phyloP scores from a whole-genome alignment of 2,329 filamentous ascomycete genomes.

The Elsinoe batatas region DNA sequence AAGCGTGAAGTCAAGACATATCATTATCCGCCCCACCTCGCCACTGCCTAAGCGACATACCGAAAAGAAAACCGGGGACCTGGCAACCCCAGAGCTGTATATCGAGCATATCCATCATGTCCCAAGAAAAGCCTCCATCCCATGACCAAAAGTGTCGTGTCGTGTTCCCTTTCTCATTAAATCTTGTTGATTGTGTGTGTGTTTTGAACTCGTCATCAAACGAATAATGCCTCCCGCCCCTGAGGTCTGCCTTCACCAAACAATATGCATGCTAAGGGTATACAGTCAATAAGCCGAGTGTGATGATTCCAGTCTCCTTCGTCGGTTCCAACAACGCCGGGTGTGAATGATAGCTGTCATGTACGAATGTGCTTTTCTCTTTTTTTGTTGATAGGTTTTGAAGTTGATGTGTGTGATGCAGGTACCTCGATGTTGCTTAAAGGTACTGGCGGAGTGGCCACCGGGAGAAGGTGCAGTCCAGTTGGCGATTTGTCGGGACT shows the following conservation, averaged over 20 bases:
- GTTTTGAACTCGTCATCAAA: conserved; percentile 2
- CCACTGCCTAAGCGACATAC: conserved; percentile 5
- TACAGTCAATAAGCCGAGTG: not conserved
- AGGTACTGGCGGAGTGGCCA: too few species aligned
- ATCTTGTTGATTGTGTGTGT: too few species aligned
- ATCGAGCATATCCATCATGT: conserved; percentile 1
- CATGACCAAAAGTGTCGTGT: not conserved
- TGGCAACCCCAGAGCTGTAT: not conserved
- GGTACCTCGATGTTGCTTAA: too few species aligned
- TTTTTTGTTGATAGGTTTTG: not conserved
- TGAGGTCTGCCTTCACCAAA: not conserved
- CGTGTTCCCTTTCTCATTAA: conserved; percentile 4
- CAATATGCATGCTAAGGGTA: conserved; percentile 12
- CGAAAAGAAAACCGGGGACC: not conserved
- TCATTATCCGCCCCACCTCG: not conserved
- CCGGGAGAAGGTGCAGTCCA: not conserved
- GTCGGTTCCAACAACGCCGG: not conserved
- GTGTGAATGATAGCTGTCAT: conserved; percentile 1
- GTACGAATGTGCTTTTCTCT: not conserved
- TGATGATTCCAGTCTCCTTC: not conserved
- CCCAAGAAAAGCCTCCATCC: not conserved
- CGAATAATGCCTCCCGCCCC: not conserved
- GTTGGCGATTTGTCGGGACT: not conserved
- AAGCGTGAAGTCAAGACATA: not conserved
- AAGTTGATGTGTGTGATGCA: too few species aligned